Base-by-base conservation (phyloP, 1,284 basidiomycete genomes). In the Xerocomus minutiporus region DNA sequence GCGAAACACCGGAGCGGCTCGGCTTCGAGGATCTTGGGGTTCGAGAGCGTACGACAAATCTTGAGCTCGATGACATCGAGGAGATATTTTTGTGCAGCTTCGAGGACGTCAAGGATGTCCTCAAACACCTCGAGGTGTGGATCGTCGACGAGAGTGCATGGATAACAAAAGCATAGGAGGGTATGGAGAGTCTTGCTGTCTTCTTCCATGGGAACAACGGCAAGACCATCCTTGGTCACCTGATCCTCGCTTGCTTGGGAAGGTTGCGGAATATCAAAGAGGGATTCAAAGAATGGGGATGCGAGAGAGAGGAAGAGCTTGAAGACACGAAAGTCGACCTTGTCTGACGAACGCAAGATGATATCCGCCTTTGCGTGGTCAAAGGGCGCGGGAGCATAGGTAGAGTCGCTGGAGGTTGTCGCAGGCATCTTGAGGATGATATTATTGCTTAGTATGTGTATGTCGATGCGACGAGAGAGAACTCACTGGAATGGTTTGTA, bases 341-440 rank as follows among this genome's bases (percentile, higher is more conserved):
- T 67, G 60, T 79, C 78, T 5, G 75, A 75, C 5, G 78, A 77
- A 35, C 74, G 72, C 20, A 80, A 17, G 26, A 59, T 56, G 38
- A 59, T 34, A 8, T 59, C 57, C 4, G 57, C 58, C 32, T 59
- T 52, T 15, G 42, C 32, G 7, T 64, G 65, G 35, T 64, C 44
- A 45, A 64, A 64, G 2, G 63, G 65, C 4, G 56, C 38, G n/a
- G 51, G 20, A 12, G 65, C 61, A 15, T 48, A 26, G 29, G 29
- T 2, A 29, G 29, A 9, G 29, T 29, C 29, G 7, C 29, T 29
- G 29, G 9, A 8, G 1, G 8, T 29, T 29, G 8, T 9, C 29
- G 7, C 8, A 29, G 29, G 29, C 29, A 29, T 29, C 29, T 29
- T 29, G 29, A 29, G 9, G 29, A 29, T 9, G 29, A 26, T 29